Conservation (phyloP, 768 basidiomycete species). For the Gyrodon lividus region DNA sequence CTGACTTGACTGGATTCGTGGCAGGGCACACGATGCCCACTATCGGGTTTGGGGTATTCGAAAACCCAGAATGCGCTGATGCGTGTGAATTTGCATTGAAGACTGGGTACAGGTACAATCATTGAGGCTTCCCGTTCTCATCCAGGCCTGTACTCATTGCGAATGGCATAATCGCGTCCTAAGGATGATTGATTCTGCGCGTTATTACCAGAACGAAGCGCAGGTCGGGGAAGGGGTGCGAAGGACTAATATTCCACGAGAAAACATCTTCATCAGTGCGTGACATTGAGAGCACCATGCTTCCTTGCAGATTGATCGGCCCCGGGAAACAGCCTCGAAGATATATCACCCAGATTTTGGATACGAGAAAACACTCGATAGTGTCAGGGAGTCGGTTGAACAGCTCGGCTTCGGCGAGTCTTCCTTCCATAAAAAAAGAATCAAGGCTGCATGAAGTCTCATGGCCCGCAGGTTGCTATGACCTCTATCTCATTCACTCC, state of each 20-base stretch:
- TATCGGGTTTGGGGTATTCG: conserved; percentile 29
- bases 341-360: conserved; percentile 3
- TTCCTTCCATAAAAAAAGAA: not conserved
- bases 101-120: conserved; percentile 26
- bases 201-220: conserved; percentile 24
- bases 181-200: conserved; percentile 30
- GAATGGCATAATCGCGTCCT: not conserved
- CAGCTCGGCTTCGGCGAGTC: conserved; percentile 20
- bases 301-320: not conserved
- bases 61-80: conserved; percentile 4
- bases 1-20: not conserved
- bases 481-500: conserved; percentile 48
- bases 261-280: conserved; percentile 32
- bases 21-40: conserved; percentile 26
- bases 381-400: conserved; percentile 23
- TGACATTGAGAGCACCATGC: not conserved
- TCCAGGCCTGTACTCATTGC: not conserved
- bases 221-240: conserved; percentile 28
- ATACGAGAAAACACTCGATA: conserved; percentile 14
- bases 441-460: not conserved
- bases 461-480: conserved; percentile 38
- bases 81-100: conserved; percentile 22
- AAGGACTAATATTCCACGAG: conserved; percentile 20
- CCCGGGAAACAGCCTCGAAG: conserved; percentile 23
- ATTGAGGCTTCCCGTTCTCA: not conserved